Evolutionary conservation across 2,329 filamentous ascomycete genomes (phyloP).

Genomic region (Pyrenochaeta sp.): DNA sequence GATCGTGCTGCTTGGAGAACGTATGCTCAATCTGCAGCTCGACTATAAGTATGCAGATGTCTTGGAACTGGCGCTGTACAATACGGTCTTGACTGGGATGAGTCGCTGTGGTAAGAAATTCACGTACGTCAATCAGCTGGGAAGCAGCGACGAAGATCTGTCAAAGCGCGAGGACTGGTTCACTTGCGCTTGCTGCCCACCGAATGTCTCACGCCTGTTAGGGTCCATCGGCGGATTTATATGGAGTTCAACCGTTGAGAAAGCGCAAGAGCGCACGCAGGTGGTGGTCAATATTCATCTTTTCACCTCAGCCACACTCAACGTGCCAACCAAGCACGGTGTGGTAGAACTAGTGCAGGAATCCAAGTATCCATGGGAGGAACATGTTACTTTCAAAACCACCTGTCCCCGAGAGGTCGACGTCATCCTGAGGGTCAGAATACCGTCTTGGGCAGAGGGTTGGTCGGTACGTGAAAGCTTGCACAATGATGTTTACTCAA

Average conservation of each 20-base stretch:
- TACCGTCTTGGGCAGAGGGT: no score
- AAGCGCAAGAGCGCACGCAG: conserved; percentile 55
- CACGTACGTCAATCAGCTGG: conserved; percentile 69
- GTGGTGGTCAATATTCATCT: no score
- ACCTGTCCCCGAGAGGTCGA: no score
- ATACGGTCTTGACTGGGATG: conserved; percentile 66
- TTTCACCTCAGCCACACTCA: no score
- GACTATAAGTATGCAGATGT: conserved; percentile 63
- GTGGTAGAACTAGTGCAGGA: no score
- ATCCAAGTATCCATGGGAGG: no score
- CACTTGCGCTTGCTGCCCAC: conserved; percentile 49
- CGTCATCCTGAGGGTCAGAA: no score
- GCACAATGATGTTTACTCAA: no score
- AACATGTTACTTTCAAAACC: no score
- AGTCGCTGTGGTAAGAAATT: conserved; percentile 64
- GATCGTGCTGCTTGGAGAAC: conserved; percentile 15
- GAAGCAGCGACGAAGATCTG: conserved; percentile 58
- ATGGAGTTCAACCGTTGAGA: conserved; percentile 15
- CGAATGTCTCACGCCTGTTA: conserved; percentile 16
- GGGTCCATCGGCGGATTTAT: conserved; percentile 16
- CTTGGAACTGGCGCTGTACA: conserved; percentile 69
- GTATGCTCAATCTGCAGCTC: conserved; percentile 53
- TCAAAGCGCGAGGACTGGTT: conserved; percentile 65
- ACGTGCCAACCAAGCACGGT: no score
- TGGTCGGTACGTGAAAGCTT: no score